A percentile compares a stretch with the other conserved stretches of the same genome.
Conservation (phyloP, 768 basidiomycete genomes). For the Xerocomellus chrysenteron region DNA sequence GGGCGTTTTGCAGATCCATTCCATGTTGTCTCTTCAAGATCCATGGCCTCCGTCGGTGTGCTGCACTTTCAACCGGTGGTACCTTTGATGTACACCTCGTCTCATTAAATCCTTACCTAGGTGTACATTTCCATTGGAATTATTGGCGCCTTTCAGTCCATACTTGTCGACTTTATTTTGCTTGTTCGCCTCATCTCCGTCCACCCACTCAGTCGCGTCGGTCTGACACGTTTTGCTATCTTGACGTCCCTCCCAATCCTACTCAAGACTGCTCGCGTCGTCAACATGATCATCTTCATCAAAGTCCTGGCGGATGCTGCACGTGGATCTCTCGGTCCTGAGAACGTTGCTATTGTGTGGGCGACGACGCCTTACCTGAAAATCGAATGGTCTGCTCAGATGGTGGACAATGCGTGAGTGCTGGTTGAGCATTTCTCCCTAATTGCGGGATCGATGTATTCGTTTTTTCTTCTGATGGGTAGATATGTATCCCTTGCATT, state of each 20-base stretch:
- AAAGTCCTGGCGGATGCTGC: constrained; percentile 21
- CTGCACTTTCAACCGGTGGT: background rate
- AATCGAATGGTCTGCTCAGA: constrained; percentile 33
- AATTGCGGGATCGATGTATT: background rate
- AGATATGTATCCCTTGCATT: constrained; percentile 30
- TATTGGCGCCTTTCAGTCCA: constrained; percentile 28
- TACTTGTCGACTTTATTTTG: constrained; percentile 30
- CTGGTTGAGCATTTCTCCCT: background rate
- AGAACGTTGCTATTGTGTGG: constrained; percentile 19
- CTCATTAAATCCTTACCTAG: constrained; percentile 2
- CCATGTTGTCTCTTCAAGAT: constrained; percentile 22
- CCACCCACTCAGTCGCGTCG: constrained; percentile 21
- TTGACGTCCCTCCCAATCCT: constrained; percentile 25
- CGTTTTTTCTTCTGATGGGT: background rate
- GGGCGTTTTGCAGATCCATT: constrained; percentile 22
- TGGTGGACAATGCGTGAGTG: constrained; percentile 31
- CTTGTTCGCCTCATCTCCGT: constrained; percentile 30
- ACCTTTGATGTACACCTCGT: background rate
- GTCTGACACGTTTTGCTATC: constrained; percentile 13
- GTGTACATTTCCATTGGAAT: constrained; percentile 31
- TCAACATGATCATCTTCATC: constrained; percentile 30
- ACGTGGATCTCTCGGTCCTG: constrained; percentile 17
- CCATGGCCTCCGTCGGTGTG: constrained; percentile 24
- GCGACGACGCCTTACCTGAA: constrained; percentile 28
- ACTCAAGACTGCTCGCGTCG: constrained; percentile 29